phyloP scores from a whole-genome alignment of 768 basidiomycete species.

The Lactifluus rugatus region DNA sequence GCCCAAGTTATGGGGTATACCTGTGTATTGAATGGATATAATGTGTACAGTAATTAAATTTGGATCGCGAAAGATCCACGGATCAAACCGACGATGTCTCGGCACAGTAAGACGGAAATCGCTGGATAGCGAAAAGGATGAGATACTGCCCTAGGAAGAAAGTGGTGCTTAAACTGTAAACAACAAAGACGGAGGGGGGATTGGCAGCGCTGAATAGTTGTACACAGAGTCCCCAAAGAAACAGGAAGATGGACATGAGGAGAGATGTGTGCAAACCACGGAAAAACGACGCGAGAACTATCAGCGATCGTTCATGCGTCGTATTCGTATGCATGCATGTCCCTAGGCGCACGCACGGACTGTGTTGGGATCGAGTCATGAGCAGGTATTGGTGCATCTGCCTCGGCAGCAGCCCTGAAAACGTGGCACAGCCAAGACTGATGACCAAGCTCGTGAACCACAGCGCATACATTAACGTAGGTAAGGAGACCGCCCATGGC shows the following conservation, averaged over 20 bases:
- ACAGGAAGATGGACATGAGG: neutral
- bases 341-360: neutral
- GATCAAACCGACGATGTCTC: neutral
- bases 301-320: neutral
- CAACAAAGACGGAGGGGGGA: neutral
- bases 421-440: neutral
- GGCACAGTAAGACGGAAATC: neutral
- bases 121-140: neutral
- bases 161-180: neutral
- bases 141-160: conserved; percentile 1
- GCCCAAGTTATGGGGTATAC: neutral
- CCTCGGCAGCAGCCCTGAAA: neutral
- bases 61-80: neutral
- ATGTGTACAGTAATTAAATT: neutral
- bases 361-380: neutral
- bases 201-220: neutral
- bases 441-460: conserved; percentile 1
- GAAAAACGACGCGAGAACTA: neutral
- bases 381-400: neutral
- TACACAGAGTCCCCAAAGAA: neutral
- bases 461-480: neutral
- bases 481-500: neutral
- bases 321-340: neutral
- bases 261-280: neutral
- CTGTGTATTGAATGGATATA: neutral